phyloP scores from a whole-genome alignment of 1,139 yeast genomes.

The Sugiyamaella paludigena region DNA sequence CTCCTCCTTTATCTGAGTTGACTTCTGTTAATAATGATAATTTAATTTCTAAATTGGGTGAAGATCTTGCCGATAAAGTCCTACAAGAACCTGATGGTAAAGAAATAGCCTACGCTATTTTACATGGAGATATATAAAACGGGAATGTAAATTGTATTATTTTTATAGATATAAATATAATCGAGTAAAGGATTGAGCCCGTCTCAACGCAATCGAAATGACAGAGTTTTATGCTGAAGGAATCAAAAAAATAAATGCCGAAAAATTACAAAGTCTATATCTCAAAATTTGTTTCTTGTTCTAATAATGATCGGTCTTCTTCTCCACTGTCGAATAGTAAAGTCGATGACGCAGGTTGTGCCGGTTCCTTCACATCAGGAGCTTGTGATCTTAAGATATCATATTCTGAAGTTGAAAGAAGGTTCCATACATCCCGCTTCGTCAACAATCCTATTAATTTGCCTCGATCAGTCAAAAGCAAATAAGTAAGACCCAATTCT shows the following conservation, averaged over 20 bases:
- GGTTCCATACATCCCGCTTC: constrained; percentile 62
- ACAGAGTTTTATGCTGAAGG: not conserved
- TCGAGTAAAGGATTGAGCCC: not conserved
- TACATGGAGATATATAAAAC: constrained; percentile 59
- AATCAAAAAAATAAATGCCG: constrained; percentile 1
- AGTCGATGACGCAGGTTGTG: not conserved
- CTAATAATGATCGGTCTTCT: constrained; percentile 4
- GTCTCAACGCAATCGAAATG: not conserved
- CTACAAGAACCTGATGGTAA: constrained; percentile 53
- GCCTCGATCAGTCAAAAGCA: constrained; percentile 50
- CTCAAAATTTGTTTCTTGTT: not conserved
- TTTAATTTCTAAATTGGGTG: constrained; percentile 60
- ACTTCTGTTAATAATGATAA: constrained; percentile 41
- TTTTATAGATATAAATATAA: constrained; percentile 5
- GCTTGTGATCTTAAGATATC: not conserved
- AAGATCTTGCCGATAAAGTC: constrained; percentile 51
- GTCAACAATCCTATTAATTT: constrained; percentile 56
- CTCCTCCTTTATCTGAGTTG: constrained; percentile 25
- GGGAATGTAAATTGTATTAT: no score
- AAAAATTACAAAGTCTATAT: not conserved
- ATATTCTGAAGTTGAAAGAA: constrained; percentile 26
- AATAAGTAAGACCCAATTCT: constrained; percentile 52
- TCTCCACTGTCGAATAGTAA: not conserved
- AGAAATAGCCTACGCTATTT: constrained; percentile 63
- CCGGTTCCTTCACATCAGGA: not conserved